Evolutionary conservation across 805 yeast genomes (phyloP).

Genomic region (Huiozyma sinensis): DNA sequence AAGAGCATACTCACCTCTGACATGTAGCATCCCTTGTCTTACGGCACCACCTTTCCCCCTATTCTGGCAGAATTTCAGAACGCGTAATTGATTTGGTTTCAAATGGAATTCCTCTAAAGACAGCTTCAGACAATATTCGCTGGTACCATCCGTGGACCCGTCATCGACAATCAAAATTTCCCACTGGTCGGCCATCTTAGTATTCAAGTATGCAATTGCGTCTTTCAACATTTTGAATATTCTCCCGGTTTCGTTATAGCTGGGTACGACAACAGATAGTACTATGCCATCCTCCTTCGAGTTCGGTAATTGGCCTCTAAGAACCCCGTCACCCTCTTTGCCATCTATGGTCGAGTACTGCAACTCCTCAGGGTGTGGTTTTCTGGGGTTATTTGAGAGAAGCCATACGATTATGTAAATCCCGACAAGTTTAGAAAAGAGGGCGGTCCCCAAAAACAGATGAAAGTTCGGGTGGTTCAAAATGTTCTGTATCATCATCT

Average conservation of each 20-base stretch:
- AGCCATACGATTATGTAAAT: conserved; percentile 34
- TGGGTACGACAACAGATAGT: conserved; percentile 81
- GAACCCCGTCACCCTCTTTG: conserved; percentile 10
- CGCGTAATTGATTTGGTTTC: conserved; percentile 52
- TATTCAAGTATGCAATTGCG: conserved; percentile 42
- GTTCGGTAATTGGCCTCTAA: conserved; percentile 25
- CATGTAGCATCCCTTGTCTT: conserved; percentile 74
- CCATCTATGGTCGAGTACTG: conserved; percentile 41
- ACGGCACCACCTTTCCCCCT: conserved; percentile 98
- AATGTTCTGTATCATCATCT: not conserved
- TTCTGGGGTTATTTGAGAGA: conserved; percentile 57
- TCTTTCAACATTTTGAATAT: conserved; percentile 65
- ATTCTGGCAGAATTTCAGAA: conserved; percentile 58
- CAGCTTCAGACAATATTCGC: conserved; percentile 56
- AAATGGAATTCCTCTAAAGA: conserved; percentile 35
- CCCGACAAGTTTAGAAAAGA: conserved; percentile 4
- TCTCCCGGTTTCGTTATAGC: conserved; percentile 76
- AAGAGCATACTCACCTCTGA: conserved; percentile 61
- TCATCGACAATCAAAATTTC: conserved; percentile 88
- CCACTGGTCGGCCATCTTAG: conserved; percentile 24
- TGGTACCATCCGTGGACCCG: conserved; percentile 78
- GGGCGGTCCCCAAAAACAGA: conserved; percentile 2
- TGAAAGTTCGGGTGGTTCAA: conserved; percentile 2
- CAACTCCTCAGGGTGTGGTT: conserved; percentile 42
- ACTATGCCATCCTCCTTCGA: conserved; percentile 32